Percentiles rank a stretch among this genome's conserved stretches.
phyloP scores from a whole-genome alignment of 179 eudicot species.

The Beta lomatogona region DNA sequence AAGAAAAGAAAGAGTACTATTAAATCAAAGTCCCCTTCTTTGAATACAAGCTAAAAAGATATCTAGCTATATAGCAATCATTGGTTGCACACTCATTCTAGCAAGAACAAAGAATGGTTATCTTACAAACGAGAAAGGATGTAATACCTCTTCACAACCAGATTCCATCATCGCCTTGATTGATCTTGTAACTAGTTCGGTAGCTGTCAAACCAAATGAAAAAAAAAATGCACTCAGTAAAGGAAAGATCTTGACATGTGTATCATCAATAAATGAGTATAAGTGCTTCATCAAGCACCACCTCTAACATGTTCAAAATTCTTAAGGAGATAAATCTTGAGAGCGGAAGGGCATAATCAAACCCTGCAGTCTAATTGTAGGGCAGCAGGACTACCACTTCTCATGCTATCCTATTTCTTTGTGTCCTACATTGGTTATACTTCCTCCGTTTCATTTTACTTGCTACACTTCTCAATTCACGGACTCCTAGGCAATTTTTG shows the following conservation, averaged over 20 bases:
- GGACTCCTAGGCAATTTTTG: too few species aligned
- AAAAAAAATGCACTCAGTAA: slow-evolving; percentile 10
- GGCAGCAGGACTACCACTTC: background rate
- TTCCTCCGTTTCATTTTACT: too few species aligned
- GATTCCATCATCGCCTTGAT: slow-evolving; percentile 95
- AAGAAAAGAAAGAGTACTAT: background rate
- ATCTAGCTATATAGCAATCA: background rate
- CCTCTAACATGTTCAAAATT: background rate
- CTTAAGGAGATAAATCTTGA: background rate
- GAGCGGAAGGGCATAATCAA: background rate
- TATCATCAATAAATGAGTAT: background rate
- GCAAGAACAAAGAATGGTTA: background rate
- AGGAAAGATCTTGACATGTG: background rate
- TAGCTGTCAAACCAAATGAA: slow-evolving; percentile 56
- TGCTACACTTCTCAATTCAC: too few species aligned
- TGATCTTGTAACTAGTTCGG: slow-evolving; percentile 90
- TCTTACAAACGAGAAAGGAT: slow-evolving; percentile 15
- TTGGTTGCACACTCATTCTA: background rate
- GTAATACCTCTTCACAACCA: slow-evolving; percentile 94
- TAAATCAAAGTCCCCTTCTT: background rate
- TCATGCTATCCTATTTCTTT: slow-evolving; percentile 1
- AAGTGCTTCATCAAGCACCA: background rate
- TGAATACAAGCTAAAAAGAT: background rate
- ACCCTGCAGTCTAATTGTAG: background rate
- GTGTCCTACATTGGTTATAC: background rate